Percentiles rank a stretch among this genome's conserved stretches.
Conservation (phyloP, 441 rosid genomes). For the Sinapis alba region DNA sequence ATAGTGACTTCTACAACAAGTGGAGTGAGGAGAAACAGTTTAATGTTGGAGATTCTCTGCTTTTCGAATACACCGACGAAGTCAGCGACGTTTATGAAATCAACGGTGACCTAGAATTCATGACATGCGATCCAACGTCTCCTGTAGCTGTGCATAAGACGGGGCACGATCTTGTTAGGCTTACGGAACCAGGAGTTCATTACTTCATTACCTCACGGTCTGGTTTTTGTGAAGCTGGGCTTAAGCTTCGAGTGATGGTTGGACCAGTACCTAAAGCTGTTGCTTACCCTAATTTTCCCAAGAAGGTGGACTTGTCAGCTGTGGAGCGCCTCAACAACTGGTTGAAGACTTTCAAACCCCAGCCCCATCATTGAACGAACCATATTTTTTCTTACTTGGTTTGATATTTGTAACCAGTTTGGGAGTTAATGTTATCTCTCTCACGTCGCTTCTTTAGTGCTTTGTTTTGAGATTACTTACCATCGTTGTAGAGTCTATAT, state of each 20-base stretch:
- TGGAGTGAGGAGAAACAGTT: not conserved
- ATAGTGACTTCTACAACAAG: not conserved
- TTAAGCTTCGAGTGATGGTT: conserved; percentile 4
- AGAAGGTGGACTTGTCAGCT: not conserved
- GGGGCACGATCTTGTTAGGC: not conserved
- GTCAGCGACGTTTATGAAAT: not conserved
- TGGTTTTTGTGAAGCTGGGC: conserved; percentile 34
- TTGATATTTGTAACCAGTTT: not conserved
- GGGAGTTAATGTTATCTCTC: not conserved
- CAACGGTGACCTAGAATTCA: not conserved
- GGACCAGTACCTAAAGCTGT: not conserved
- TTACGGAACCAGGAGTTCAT: not conserved
- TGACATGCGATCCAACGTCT: not conserved
- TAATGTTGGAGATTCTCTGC: conserved; percentile 6
- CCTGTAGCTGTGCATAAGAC: not conserved
- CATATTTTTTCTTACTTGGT: no score
- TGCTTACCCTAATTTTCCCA: not conserved
- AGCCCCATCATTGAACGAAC: not conserved
- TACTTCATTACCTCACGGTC: not conserved
- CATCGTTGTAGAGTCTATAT: not conserved
- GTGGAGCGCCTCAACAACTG: no score
- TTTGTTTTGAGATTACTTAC: not conserved
- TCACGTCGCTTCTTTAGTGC: not conserved
- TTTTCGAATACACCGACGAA: not conserved
- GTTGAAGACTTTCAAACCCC: not conserved